Evolutionary conservation across 495 filamentous ascomycete genomes (phyloP).

Genomic region (Trichoderma gamsii): DNA sequence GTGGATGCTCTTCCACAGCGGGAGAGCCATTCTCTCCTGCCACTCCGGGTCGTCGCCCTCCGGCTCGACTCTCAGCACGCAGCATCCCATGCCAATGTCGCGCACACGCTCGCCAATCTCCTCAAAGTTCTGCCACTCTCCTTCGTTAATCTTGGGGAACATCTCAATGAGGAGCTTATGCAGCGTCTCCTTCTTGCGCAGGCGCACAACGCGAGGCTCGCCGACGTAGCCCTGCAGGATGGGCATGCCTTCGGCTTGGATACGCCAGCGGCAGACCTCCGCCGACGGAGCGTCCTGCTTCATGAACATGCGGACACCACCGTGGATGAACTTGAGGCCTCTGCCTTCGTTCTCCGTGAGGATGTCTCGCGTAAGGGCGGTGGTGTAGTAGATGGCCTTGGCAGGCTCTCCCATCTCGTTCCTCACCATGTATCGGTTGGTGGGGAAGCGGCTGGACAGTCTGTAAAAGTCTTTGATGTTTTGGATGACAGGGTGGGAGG

Average conservation of each 20-base stretch:
- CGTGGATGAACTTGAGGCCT: slow-evolving; percentile 92
- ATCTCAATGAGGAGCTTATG: slow-evolving; percentile 79
- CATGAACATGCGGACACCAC: slow-evolving; percentile 96
- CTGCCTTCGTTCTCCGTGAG: slow-evolving; percentile 75
- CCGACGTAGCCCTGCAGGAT: slow-evolving; percentile 87
- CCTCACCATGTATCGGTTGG: slow-evolving; percentile 88
- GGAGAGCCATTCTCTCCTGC: slow-evolving; percentile 74
- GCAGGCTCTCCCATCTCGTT: slow-evolving; percentile 76
- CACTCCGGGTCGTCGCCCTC: slow-evolving; percentile 64
- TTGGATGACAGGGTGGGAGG: slow-evolving; percentile 65
- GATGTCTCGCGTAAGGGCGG: slow-evolving; percentile 74
- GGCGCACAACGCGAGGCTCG: slow-evolving; percentile 61
- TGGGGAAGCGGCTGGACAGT: slow-evolving; percentile 73
- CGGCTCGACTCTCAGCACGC: slow-evolving; percentile 75
- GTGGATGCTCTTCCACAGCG: slow-evolving; percentile 83
- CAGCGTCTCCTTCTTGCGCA: slow-evolving; percentile 71
- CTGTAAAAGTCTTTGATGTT: slow-evolving; percentile 76
- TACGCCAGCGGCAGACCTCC: slow-evolving; percentile 84
- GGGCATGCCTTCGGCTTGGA: slow-evolving; percentile 86
- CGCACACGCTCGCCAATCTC: slow-evolving; percentile 83
- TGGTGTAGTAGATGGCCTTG: slow-evolving; percentile 94
- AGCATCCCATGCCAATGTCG: slow-evolving; percentile 83
- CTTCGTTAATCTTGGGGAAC: slow-evolving; percentile 74
- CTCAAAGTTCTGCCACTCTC: slow-evolving; percentile 64
- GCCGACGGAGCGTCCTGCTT: slow-evolving; percentile 86